Evolutionary conservation across 371 early-diverging fungal species (phyloP).

Genomic region (Mortierella polycephala): DNA sequence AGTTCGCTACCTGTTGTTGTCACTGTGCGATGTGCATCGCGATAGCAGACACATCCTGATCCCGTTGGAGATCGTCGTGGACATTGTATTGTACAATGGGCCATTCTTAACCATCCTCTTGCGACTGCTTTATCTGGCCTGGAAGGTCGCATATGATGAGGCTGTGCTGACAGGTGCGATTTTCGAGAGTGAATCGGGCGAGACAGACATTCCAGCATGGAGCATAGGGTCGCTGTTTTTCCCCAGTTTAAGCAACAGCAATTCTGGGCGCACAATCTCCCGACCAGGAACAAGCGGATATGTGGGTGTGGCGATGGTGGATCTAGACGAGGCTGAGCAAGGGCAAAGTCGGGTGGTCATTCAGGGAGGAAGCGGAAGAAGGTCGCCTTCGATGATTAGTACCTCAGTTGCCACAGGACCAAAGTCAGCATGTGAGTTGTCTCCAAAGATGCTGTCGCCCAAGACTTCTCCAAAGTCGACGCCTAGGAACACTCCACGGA

Average conservation of each 20-base stretch:
- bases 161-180: slow-evolving; percentile 53
- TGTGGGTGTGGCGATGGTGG: slow-evolving; percentile 42
- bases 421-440: slow-evolving; percentile 8
- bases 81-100: slow-evolving; percentile 50
- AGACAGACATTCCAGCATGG: slow-evolving; percentile 2
- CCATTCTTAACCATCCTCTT: slow-evolving; percentile 42
- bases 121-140: slow-evolving; percentile 42
- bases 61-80: slow-evolving; percentile 50
- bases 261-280: background rate
- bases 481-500: slow-evolving; percentile 24
- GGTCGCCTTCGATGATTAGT: slow-evolving; percentile 5
- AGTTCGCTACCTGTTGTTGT: slow-evolving; percentile 37
- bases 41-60: slow-evolving; percentile 45
- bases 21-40: slow-evolving; percentile 41
- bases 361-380: slow-evolving; percentile 26
- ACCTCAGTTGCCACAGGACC: background rate
- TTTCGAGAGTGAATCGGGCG: slow-evolving; percentile 26
- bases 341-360: slow-evolving; percentile 27
- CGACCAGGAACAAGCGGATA: slow-evolving; percentile 37
- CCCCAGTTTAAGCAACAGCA: slow-evolving; percentile 2
- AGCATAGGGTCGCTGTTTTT: slow-evolving; percentile 29
- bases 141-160: slow-evolving; percentile 55
- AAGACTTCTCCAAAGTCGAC: slow-evolving; percentile 13
- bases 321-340: slow-evolving; percentile 47
- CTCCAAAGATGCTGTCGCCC: slow-evolving; percentile 26